phyloP scores from a whole-genome alignment of 75 land plant genomes.

The Sequoiadendron giganteum region DNA sequence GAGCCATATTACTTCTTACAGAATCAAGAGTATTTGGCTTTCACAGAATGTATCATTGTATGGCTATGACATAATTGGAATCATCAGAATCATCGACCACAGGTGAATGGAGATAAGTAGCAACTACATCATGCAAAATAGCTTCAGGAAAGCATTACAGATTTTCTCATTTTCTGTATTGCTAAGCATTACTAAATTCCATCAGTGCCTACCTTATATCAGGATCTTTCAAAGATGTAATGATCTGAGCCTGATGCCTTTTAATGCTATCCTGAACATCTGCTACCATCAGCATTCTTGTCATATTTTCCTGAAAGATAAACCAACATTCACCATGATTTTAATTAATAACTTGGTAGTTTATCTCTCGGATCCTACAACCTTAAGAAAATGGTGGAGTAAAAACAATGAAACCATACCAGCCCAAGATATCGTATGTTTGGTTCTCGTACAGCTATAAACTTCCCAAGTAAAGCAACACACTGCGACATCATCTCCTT shows the following conservation, averaged over 20 bases:
- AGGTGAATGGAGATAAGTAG: neutral
- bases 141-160: neutral
- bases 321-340: neutral
- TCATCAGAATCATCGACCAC: neutral
- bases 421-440: conserved; percentile 99
- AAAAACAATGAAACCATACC: conserved; percentile 38
- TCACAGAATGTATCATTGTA: neutral
- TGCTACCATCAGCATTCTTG: conserved; percentile 95
- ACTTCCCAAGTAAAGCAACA: conserved; percentile 97
- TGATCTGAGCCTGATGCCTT: conserved; percentile 98
- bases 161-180: neutral
- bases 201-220: conserved; percentile 76
- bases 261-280: conserved; percentile 98
- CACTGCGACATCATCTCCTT: conserved; percentile 99
- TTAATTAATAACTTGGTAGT: neutral
- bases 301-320: conserved; percentile 94
- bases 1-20: neutral
- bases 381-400: neutral
- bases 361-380: neutral
- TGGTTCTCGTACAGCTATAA: conserved; percentile 98
- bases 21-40: neutral
- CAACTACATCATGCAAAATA: neutral
- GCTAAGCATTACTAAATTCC: conserved; percentile 3
- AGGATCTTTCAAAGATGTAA: conserved; percentile 97
- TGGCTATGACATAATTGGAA: neutral